Conservation (phyloP, 768 basidiomycete species). For the Leccinum boreale region DNA sequence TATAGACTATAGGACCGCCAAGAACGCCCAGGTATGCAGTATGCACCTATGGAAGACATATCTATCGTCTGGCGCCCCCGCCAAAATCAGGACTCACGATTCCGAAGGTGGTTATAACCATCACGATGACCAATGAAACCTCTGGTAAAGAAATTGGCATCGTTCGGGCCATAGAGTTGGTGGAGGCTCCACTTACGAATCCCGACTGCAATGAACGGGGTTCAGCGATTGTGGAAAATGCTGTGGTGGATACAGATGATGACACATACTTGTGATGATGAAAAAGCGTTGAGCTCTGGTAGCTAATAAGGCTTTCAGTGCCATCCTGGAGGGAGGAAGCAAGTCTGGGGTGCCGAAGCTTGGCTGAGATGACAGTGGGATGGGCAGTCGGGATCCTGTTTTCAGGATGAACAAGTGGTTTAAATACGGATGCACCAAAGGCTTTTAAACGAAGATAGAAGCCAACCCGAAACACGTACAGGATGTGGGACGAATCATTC, state of each 20-base stretch:
- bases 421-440: no score
- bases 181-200: slow-evolving; percentile 50
- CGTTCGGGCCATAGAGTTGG: not conserved
- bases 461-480: no score
- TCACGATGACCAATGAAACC: slow-evolving; percentile 66
- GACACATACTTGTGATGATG: slow-evolving; percentile 60
- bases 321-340: slow-evolving; percentile 44
- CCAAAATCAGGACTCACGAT: slow-evolving; percentile 40
- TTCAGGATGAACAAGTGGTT: no score
- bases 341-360: slow-evolving; percentile 12
- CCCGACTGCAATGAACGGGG: slow-evolving; percentile 37
- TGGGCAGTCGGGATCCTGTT: not conserved
- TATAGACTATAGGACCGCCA: slow-evolving; percentile 55
- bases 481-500: no score
- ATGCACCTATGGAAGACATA: slow-evolving; percentile 42
- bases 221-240: slow-evolving; percentile 6
- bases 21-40: slow-evolving; percentile 29
- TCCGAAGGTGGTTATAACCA: slow-evolving; percentile 70
- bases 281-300: slow-evolving; percentile 72
- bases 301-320: slow-evolving; percentile 64
- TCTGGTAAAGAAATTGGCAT: slow-evolving; percentile 44
- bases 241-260: not conserved
- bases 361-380: slow-evolving; percentile 12
- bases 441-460: no score
- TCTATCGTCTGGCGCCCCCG: slow-evolving; percentile 1